These are phyloP conservation scores for Zygnema cylindricum DNA, from an alignment of 139 green algal species.

Conservation along the genomic window DNA sequence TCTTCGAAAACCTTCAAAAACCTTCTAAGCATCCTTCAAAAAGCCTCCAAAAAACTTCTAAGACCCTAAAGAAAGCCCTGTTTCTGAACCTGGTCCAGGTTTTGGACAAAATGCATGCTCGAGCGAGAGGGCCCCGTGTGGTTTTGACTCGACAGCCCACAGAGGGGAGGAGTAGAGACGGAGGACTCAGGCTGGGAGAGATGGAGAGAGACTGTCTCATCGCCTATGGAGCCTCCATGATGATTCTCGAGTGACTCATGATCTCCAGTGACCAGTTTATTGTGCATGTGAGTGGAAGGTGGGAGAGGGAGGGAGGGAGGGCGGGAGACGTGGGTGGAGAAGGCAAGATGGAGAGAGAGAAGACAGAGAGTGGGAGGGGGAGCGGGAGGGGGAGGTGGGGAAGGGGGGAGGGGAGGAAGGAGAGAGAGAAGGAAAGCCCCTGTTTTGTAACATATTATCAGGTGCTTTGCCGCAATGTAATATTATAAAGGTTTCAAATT, in stretches of 20 bases:
- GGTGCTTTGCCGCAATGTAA: too few relatives aligned
- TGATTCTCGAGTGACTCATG: constrained; percentile 98
- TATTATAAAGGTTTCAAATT: too few relatives aligned
- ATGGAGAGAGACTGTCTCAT: constrained; percentile 99
- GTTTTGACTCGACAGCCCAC: constrained; percentile 97
- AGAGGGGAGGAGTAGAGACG: constrained; percentile 90
- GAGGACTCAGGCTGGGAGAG: constrained; percentile 80
- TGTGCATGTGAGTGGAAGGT: constrained; percentile 57
- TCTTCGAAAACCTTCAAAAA: too few relatives aligned
- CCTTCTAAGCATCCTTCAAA: too few relatives aligned
- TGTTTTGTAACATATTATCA: too few relatives aligned
- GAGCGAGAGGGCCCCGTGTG: constrained; percentile 72
- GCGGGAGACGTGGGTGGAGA: too few relatives aligned
- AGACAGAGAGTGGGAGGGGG: background rate
- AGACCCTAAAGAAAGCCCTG: too few relatives aligned
- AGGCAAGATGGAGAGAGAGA: background rate
- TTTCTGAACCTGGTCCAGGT: constrained; percentile 64
- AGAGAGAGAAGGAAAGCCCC: too few relatives aligned
- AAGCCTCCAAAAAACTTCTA: too few relatives aligned
- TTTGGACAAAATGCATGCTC: constrained; percentile 98
- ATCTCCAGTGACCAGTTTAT: constrained; percentile 94
- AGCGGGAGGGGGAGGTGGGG: background rate
- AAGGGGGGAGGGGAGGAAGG: background rate
- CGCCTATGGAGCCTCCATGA: constrained; percentile 84
- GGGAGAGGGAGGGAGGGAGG: too few relatives aligned